Base-by-base conservation (phyloP, 441 rosid species). In the Euphorbia schlechtendalii region DNA sequence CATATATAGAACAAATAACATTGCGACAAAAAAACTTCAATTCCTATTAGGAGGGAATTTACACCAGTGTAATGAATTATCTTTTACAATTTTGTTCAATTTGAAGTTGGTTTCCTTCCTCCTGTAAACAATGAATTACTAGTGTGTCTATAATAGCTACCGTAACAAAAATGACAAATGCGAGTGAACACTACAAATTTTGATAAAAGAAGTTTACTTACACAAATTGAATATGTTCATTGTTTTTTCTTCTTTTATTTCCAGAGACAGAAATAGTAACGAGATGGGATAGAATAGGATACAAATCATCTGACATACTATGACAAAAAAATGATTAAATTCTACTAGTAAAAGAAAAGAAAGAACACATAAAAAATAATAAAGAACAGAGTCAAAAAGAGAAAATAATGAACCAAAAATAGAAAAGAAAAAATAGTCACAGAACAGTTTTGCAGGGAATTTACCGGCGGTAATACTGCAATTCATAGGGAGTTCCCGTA, bases 401-500 rank as follows among this genome's bases (percentile, higher is more conserved):
- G 17, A 49, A 49, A 64, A 0, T n/a, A 64, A 43, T 17, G 56
- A 6, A 48, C 52, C 52, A 17, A 65, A 13, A 8, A 18, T 52
- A 25, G 27, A 45, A 20, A 12, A 12, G 46, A 64, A 58, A 20
- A 32, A 38, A 40, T 25, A 45, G 22, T 8, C 10, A 54, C 57
- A 61, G 52, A 72, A 59, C 20, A 69, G 66, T 64, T 59, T 66
- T 58, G 66, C 32, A 63, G 59, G 64, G 74, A 71, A 78, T 78
- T 77, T 78, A 82, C 86, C 81, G 69, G 61, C 41, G 57, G 63
- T 41, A 45, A 59, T 49, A 30, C 62, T 24, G 30, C 56, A 20
- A 58, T 30, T 82, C 84, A 83, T 14, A 52, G 81, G 5, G 85
- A 60, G 40, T 34, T 34, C 40, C 89, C 85, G 73, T 82, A 84